A percentile compares a stretch with the other conserved stretches of the same genome.
phyloP scores from a whole-genome alignment of 2,329 filamentous ascomycete species.

The Trichoderma semiorbis region DNA sequence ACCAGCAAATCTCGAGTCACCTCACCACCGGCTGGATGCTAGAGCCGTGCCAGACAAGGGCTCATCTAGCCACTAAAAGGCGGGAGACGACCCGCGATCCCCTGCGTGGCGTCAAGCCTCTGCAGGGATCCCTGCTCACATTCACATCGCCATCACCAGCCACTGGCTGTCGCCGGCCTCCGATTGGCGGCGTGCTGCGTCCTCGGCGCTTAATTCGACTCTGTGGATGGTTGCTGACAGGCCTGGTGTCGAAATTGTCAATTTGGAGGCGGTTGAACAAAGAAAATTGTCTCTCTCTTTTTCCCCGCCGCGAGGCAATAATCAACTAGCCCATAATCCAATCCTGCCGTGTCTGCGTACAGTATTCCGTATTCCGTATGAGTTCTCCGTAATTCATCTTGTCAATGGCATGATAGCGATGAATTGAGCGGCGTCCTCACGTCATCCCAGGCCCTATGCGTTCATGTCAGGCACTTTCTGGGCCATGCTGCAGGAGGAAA shows the following conservation, averaged over 20 bases:
- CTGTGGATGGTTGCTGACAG: slow-evolving; percentile 13
- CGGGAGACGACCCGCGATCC: slow-evolving; percentile 14
- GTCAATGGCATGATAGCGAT: not conserved
- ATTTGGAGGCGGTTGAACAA: not conserved
- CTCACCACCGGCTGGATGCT: not conserved
- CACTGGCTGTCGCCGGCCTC: not conserved
- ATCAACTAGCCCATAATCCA: not conserved
- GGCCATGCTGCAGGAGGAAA: not conserved
- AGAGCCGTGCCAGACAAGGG: not conserved
- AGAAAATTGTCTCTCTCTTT: not conserved
- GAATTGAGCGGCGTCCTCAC: not conserved
- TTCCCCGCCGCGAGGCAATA: not conserved
- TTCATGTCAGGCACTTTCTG: not conserved
- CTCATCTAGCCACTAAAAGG: slow-evolving; percentile 11
- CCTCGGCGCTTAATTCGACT: slow-evolving; percentile 16
- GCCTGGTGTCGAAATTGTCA: not conserved
- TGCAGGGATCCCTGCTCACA: slow-evolving; percentile 11
- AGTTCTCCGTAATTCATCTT: not conserved
- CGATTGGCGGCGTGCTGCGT: slow-evolving; percentile 10
- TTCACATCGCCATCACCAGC: slow-evolving; percentile 16
- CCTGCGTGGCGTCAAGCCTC: slow-evolving; percentile 15
- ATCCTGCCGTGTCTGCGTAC: not conserved
- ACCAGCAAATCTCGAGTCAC: not conserved
- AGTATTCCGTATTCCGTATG: not conserved
- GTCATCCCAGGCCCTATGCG: not conserved